Conservation (phyloP, 352 stramenopile genomes). For the Sclerospora graminicola region DNA sequence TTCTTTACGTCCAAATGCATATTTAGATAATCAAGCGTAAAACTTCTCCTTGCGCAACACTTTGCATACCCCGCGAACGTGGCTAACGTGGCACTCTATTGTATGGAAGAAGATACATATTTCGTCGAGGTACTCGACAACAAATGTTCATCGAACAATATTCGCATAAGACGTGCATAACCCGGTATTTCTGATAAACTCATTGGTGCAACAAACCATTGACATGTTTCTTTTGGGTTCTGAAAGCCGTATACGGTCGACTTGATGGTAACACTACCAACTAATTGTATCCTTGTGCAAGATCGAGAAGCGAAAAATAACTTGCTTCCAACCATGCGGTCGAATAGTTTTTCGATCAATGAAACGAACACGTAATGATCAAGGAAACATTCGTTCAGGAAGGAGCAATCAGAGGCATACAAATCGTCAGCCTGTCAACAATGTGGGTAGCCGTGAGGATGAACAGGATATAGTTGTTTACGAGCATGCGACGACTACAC, state of each 20-base stretch:
- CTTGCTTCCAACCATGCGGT: slow-evolving; percentile 4
- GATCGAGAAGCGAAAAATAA: slow-evolving; percentile 19
- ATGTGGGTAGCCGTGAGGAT: no score
- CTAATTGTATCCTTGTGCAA: slow-evolving; percentile 26
- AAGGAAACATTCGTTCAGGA: no score
- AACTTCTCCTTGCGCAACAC: slow-evolving; percentile 15
- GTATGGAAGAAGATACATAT: slow-evolving; percentile 22
- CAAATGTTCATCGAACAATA: slow-evolving; percentile 23
- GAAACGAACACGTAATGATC: no score
- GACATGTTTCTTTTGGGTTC: slow-evolving; percentile 25
- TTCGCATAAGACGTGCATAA: slow-evolving; percentile 30
- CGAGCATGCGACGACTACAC: no score
- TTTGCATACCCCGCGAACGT: slow-evolving; percentile 15
- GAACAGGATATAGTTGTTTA: no score
- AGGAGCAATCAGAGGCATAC: no score
- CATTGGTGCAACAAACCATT: slow-evolving; percentile 36
- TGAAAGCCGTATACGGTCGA: slow-evolving; percentile 23
- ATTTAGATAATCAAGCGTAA: slow-evolving; percentile 16
- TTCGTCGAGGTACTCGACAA: slow-evolving; percentile 30
- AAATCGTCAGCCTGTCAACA: no score
- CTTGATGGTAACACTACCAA: slow-evolving; percentile 7
- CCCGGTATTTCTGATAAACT: slow-evolving; percentile 27
- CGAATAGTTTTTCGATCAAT: slow-evolving; percentile 11
- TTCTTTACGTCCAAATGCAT: slow-evolving; percentile 7
- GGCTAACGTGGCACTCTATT: slow-evolving; percentile 11